These are phyloP conservation scores for Fusarium musae DNA, from an alignment of 2,329 filamentous ascomycete species.

Conservation along the genomic window DNA sequence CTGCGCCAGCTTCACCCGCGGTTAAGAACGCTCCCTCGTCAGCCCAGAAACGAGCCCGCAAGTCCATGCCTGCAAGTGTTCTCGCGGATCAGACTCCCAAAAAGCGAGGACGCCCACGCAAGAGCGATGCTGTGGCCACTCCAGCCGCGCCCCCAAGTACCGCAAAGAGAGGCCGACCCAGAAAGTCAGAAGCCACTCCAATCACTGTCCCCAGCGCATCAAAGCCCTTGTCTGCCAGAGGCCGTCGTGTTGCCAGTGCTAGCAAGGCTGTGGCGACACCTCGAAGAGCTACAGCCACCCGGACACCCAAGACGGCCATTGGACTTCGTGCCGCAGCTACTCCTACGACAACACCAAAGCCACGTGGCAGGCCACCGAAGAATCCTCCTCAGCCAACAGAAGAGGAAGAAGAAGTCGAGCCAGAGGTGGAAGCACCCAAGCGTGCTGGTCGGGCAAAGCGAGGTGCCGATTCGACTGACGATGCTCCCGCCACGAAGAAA, in stretches of 20 bases:
- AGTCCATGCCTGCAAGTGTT: conserved; percentile 40
- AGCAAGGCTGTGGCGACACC: conserved; percentile 24
- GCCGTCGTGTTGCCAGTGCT: conserved; percentile 25
- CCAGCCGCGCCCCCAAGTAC: conserved; percentile 21
- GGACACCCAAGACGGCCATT: conserved; percentile 22
- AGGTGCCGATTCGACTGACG: not conserved
- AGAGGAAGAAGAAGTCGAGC: conserved; percentile 3
- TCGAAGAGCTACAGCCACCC: not conserved
- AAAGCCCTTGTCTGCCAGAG: conserved; percentile 19
- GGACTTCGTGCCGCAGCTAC: conserved; percentile 13
- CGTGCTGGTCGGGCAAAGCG: not conserved
- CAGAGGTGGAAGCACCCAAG: conserved; percentile 1
- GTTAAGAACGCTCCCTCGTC: conserved; percentile 13
- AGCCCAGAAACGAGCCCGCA: conserved; percentile 25
- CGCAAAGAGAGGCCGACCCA: conserved; percentile 38
- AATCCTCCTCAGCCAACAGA: conserved; percentile 11
- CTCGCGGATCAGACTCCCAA: conserved; percentile 29
- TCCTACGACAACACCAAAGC: conserved; percentile 32
- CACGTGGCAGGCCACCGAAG: conserved; percentile 40
- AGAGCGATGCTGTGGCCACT: conserved; percentile 35
- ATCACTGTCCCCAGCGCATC: conserved; percentile 3
- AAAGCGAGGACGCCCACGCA: conserved; percentile 41
- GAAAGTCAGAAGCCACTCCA: conserved; percentile 34
- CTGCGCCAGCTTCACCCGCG: conserved; percentile 25
- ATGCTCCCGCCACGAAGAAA: conserved; percentile 9